Evolutionary conservation across 192 early-diverging fungal species (phyloP), one percentile per base, ranked within the genome.

Genomic region (Linnemannia schmuckeri): DNA sequence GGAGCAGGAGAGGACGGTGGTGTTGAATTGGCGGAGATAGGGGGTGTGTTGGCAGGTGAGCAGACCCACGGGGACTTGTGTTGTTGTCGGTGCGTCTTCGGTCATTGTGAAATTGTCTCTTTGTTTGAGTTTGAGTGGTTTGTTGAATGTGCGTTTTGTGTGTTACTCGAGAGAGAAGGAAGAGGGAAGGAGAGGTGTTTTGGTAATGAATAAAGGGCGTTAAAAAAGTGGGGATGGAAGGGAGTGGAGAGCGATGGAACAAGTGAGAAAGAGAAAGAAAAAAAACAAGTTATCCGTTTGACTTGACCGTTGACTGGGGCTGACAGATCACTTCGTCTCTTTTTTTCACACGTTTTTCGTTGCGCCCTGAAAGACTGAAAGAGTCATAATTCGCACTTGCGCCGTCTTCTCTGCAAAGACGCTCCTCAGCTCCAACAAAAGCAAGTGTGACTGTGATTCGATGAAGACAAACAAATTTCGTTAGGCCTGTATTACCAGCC

Each of bases 41-140:
- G 93, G 90, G 66, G 93, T 87, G 46, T 87, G 82, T 79, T 95
- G 94, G 77, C 94, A 95, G 40, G 91, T 90, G 22, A 95, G 77
- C 61, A 85, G 80, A 22, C 94, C 94, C 8, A 95, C 94, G 20
- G 91, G 88, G 55, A 91, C 80, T 54, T 91, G 90, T 6, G 66
- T 30, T 12, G 33, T n/a, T 10, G 44, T 70, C 35, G 42, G 3
- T 41, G 27, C 27, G 72, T 49, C 46, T 30, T 47, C 44, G 13
- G 4, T 27, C 72, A 73, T 73, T 41, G 72, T 46, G 72, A 49
- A 46, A 30, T 42, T 40, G 27, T 52, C 52, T 42, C 38, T 42
- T n/a, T 35, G 12, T 41, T 12, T 35, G n/a, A 7, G 47, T 30
- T 12, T 37, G 72, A 44, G 73, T 54, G 66, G 37, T n/a, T 42